phyloP scores from a whole-genome alignment of 2,329 filamentous ascomycete genomes.

The Scleromitrula shiraiana region DNA sequence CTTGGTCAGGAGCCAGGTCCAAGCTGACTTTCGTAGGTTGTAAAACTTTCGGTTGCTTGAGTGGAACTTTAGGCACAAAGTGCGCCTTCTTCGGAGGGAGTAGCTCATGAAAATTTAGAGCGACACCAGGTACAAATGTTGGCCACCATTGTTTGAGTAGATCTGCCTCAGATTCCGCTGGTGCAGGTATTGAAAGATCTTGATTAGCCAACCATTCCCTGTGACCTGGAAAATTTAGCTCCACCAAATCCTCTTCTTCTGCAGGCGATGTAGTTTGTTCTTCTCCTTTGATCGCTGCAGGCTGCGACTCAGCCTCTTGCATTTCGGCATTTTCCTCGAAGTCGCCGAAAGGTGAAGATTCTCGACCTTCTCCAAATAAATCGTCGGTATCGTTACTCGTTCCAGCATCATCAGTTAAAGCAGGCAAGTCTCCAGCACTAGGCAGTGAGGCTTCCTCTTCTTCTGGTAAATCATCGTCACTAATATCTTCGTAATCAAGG shows the following conservation, averaged over 20 bases:
- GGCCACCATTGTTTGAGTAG: slow-evolving; percentile 75
- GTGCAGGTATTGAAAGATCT: slow-evolving; percentile 56
- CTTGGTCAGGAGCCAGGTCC: slow-evolving; percentile 78
- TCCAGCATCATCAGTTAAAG: slow-evolving; percentile 47
- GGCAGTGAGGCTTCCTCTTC: slow-evolving; percentile 48
- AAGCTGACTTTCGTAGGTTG: slow-evolving; percentile 82
- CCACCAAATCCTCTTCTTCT: slow-evolving; percentile 22
- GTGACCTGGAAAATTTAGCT: slow-evolving; percentile 39
- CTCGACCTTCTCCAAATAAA: slow-evolving; percentile 54
- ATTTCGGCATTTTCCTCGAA: slow-evolving; percentile 19
- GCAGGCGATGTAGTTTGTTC: slow-evolving; percentile 18
- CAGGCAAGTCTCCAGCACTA: slow-evolving; percentile 22
- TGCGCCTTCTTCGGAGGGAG: slow-evolving; percentile 73
- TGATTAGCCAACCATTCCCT: slow-evolving; percentile 38
- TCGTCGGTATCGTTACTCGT: slow-evolving; percentile 54
- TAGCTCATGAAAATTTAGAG: slow-evolving; percentile 73
- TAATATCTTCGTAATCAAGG: slow-evolving; percentile 83
- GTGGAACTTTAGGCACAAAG: slow-evolving; percentile 70
- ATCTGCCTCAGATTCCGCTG: slow-evolving; percentile 66
- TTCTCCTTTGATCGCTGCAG: slow-evolving; percentile 12
- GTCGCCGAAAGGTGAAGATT: slow-evolving; percentile 24
- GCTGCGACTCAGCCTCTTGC: slow-evolving; percentile 11
- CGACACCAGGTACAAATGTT: slow-evolving; percentile 64
- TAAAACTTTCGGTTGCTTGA: slow-evolving; percentile 72
- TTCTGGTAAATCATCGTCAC: slow-evolving; percentile 83